Percentiles rank a stretch among this genome's conserved stretches.
Evolutionary conservation across 1,284 basidiomycete genomes (phyloP).

Genomic region (Malassezia brasiliensis): DNA sequence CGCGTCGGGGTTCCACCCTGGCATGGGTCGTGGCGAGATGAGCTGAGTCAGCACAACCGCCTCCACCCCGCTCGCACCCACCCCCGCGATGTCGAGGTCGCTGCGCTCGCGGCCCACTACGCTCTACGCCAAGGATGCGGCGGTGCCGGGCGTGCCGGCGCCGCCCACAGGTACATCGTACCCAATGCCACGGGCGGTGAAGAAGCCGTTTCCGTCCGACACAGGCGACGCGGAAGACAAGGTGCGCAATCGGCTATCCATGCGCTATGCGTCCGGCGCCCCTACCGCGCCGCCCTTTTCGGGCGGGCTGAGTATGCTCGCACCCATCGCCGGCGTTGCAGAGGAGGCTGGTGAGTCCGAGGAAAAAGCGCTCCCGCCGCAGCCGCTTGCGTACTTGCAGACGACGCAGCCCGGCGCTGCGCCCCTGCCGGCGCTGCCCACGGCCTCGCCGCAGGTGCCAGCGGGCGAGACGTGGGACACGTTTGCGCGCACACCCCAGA

Average conservation of each 20-base stretch:
- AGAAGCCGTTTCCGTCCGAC: constrained; percentile 18
- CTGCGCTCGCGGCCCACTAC: constrained; percentile 44
- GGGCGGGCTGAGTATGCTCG: constrained; percentile 1
- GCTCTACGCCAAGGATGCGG: constrained; percentile 31
- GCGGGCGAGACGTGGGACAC: constrained; percentile 2
- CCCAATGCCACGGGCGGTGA: constrained; percentile 2
- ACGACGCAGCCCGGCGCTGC: not conserved
- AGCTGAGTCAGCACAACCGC: not conserved
- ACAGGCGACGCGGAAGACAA: constrained; percentile 33
- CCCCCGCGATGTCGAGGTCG: constrained; percentile 34
- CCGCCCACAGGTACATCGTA: not conserved
- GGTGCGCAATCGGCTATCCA: constrained; percentile 43
- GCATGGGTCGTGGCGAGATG: not conserved
- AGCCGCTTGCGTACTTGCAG: not conserved
- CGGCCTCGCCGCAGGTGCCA: not conserved
- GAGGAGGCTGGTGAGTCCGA: constrained; percentile 13
- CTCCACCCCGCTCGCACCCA: not conserved
- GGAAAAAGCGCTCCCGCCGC: not conserved
- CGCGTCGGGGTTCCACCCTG: constrained; percentile 13
- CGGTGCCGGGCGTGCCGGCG: not conserved
- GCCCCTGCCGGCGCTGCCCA: not conserved
- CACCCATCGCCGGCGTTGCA: constrained; percentile 10
- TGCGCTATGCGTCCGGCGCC: constrained; percentile 40
- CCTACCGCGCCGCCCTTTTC: constrained; percentile 15
- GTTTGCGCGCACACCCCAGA: constrained; percentile 7